Evolutionary conservation across 495 filamentous ascomycete species (phyloP), one percentile per base, ranked within the genome.

Genomic region (Aspergillus taichungensis): DNA sequence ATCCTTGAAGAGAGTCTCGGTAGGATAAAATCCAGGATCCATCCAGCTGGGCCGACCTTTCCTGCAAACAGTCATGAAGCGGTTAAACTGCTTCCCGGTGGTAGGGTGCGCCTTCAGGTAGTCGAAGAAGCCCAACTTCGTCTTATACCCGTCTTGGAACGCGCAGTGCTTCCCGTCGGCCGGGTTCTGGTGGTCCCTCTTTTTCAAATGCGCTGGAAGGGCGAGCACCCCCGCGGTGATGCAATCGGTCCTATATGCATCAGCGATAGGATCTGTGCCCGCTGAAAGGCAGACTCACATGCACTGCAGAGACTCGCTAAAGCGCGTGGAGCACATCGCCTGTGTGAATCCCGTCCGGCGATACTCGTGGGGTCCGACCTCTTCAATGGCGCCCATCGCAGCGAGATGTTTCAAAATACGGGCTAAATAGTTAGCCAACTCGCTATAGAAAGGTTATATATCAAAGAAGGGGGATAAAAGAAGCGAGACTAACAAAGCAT

Each of bases 11-110:
- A 78, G 63, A 0, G 50, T 57, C 14, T 52, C 39, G 0, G 77
- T 66, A 3, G 75, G 69, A 47, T 72, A 78, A 53, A 74, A 73
- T 6, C 64, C 65, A 0, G 47, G 36, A 45, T 78, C 73, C 52
- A 76, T 68, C 76, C 74, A 79, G 24, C 62, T 67, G 7, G 74
- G 64, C 3, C 69, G 63, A 0, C 74, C 76, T 2, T 68, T 61
- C 32, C 59, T 56, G 53, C 73, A 77, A 12, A 58, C 75, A 6
- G 60, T 58, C 74, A 78, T 77, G 51, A 72, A 67, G 42, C 67
- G 57, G 51, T 68, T 76, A 62, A 80, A 77, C 11, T 66, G 54
- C 12, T 50, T 42, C 11, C 44, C 55, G n/a, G 53, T 44, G 2
- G 13, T 39, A 4, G 62, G 65, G 42, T 65, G 48, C 8, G 46